Percentiles rank a stretch among this genome's conserved stretches.
These are phyloP conservation scores for Diplodia intermedia DNA, from an alignment of 2,329 filamentous ascomycete genomes.

Conservation along the genomic window DNA sequence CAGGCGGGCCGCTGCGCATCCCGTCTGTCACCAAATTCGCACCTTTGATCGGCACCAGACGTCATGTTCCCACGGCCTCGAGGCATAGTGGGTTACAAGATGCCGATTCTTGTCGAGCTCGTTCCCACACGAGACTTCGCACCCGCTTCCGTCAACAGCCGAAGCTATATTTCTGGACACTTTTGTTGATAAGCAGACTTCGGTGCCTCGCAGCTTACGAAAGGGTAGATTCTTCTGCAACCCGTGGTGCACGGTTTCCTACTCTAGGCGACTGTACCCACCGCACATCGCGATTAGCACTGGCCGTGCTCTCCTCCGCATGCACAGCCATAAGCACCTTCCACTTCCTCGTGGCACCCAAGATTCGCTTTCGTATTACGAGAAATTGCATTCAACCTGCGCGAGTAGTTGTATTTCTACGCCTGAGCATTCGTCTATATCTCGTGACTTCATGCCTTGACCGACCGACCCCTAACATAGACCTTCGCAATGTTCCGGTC, in stretches of 20 bases:
- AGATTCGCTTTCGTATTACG: not conserved
- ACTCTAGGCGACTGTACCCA: constrained; percentile 8
- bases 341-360: not conserved
- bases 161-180: not conserved
- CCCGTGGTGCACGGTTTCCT: not conserved
- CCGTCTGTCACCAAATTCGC: constrained; percentile 9
- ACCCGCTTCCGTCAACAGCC: not conserved
- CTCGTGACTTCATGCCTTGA: constrained; percentile 23
- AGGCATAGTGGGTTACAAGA: not conserved
- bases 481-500: constrained; percentile 66
- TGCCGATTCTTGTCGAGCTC: not conserved
- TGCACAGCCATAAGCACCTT: constrained; percentile 15
- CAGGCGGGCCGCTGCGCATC: not conserved
- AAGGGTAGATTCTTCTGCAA: not conserved
- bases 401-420: not conserved
- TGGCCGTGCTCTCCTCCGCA: constrained; percentile 21
- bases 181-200: not conserved
- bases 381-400: not conserved
- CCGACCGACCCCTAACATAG: constrained; percentile 40
- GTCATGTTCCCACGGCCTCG: constrained; percentile 7
- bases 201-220: not conserved
- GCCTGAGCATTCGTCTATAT: not conserved
- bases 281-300: constrained; percentile 6
- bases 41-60: constrained; percentile 12
- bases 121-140: not conserved